These are phyloP conservation scores for Polytrichum formosum DNA, from an alignment of 225 moss, liverwort and hornwort species.

Conservation along the genomic window DNA sequence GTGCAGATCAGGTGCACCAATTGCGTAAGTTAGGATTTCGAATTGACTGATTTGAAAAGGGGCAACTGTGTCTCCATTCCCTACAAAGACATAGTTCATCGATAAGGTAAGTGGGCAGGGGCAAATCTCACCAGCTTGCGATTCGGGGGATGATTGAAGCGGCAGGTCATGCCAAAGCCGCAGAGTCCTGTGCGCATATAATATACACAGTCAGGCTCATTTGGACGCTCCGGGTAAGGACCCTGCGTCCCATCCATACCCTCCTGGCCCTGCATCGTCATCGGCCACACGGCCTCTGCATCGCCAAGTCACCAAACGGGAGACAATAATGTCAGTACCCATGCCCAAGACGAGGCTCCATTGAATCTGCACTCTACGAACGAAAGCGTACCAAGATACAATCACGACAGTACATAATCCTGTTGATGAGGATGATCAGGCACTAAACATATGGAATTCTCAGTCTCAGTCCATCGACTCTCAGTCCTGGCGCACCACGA, in stretches of 20 bases:
- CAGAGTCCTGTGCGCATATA: conserved; percentile 99
- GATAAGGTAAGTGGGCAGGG: too few relatives aligned
- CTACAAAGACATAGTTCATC: too few relatives aligned
- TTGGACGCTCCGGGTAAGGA: conserved; percentile 84
- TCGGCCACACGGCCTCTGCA: conserved; percentile 87
- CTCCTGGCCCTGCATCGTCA: conserved; percentile 84
- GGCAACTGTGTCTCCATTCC: too few relatives aligned
- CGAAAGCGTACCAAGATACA: background rate
- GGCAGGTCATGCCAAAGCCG: conserved; percentile 97
- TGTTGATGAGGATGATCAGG: too few relatives aligned
- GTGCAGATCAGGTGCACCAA: too few relatives aligned
- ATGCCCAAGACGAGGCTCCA: background rate
- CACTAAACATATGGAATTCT: too few relatives aligned
- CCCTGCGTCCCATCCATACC: conserved; percentile 89
- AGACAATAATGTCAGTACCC: background rate
- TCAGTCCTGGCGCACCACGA: too few relatives aligned
- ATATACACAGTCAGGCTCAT: conserved; percentile 95
- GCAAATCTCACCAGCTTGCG: conserved; percentile 53
- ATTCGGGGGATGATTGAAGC: conserved; percentile 89
- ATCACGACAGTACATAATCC: background rate
- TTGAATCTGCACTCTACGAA: background rate
- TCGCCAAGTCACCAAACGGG: conserved; percentile 3
- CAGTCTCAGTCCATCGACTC: too few relatives aligned
- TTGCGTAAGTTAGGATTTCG: too few relatives aligned
- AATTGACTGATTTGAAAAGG: too few relatives aligned